These are phyloP conservation scores for Endocalyx cinctus DNA, from an alignment of 2,329 filamentous ascomycete species.

Conservation along the genomic window DNA sequence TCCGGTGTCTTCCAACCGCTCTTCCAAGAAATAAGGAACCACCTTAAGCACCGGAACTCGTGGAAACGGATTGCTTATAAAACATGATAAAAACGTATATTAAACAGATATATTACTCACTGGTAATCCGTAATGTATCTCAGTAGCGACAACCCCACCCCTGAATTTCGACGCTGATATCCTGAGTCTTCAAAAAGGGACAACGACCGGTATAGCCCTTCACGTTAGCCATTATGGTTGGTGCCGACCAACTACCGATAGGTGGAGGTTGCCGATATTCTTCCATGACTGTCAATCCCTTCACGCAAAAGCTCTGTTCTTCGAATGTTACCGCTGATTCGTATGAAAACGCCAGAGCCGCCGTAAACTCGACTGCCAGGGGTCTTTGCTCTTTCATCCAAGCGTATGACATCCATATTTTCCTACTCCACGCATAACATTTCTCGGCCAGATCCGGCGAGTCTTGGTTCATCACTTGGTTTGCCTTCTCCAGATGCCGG, in stretches of 20 bases:
- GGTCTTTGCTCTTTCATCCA: conserved; percentile 20
- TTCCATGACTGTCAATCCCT: conserved; percentile 19
- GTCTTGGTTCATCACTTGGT: conserved; percentile 12
- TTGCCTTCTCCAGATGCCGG: conserved; percentile 19
- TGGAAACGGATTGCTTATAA: too few species aligned
- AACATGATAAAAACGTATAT: too few species aligned
- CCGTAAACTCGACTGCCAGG: conserved; percentile 21
- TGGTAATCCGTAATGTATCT: too few species aligned
- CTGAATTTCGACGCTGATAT: conserved; percentile 18
- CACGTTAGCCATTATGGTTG: conserved; percentile 23
- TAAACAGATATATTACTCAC: too few species aligned
- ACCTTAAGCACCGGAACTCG: too few species aligned
- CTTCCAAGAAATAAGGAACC: too few species aligned
- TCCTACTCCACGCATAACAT: conserved; percentile 16
- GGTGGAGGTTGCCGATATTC: conserved; percentile 21
- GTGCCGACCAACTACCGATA: conserved; percentile 20
- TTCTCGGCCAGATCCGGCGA: conserved; percentile 13
- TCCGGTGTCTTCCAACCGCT: too few species aligned
- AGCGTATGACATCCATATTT: conserved; percentile 21
- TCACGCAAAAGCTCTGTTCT: conserved; percentile 17
- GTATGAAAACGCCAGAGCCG: conserved; percentile 19
- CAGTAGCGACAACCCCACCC: conserved; percentile 22
- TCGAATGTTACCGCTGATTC: conserved; percentile 20
- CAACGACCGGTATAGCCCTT: conserved; percentile 23
- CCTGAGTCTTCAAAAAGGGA: conserved; percentile 20